These are phyloP conservation scores for Fusarium sp. DNA, from an alignment of 2,329 filamentous ascomycete genomes.

Conservation along the genomic window DNA sequence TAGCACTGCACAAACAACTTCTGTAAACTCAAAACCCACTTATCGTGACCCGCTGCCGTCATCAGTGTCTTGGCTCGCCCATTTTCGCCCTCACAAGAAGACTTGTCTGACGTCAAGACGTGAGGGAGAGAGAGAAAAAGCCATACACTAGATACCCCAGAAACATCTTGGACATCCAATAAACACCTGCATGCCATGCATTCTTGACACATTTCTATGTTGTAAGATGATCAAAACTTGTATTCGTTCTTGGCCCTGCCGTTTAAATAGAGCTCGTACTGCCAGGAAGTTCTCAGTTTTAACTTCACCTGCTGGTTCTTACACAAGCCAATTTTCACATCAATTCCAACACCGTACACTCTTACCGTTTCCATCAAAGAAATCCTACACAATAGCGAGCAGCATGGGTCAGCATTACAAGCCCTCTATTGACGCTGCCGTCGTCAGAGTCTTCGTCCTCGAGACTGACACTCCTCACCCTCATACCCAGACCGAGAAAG, in stretches of 20 bases:
- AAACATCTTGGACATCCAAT: neutral
- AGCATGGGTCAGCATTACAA: constrained; percentile 49
- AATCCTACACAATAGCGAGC: constrained; percentile 9
- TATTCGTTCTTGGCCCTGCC: constrained; percentile 3
- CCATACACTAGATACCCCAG: neutral
- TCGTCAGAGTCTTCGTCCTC: constrained; percentile 63
- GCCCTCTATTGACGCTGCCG: constrained; percentile 44
- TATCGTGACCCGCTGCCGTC: constrained; percentile 41
- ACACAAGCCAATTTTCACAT: neutral
- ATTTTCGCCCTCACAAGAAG: neutral
- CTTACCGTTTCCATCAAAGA: neutral
- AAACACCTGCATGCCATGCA: neutral
- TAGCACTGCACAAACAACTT: neutral
- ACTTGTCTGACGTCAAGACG: constrained; percentile 40
- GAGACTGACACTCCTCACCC: constrained; percentile 70
- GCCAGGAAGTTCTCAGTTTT: constrained; percentile 4
- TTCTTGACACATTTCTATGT: constrained; percentile 1
- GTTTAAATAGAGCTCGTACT: constrained; percentile 14
- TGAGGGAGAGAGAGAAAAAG: neutral
- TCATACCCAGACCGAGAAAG: constrained; percentile 62
- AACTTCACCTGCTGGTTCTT: neutral
- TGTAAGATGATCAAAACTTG: constrained; percentile 24
- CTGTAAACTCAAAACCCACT: constrained; percentile 26
- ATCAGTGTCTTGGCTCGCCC: constrained; percentile 38
- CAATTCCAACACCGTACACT: neutral